Percentiles rank a stretch among this genome's conserved stretches.
Conservation (phyloP, 2,329 filamentous ascomycete genomes). For the Fusarium haematococcum region DNA sequence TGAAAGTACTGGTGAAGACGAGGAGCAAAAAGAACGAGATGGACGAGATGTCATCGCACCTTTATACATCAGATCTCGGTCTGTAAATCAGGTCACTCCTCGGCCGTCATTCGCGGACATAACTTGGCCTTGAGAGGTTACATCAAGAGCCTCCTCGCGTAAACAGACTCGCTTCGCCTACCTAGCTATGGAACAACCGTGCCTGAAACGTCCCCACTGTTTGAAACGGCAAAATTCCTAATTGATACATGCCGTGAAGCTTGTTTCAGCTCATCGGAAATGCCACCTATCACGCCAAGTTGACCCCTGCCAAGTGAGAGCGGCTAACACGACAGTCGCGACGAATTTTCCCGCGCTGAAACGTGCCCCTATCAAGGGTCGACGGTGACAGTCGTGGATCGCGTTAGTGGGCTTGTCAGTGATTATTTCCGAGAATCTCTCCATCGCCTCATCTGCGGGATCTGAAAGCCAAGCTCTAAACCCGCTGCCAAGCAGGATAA, state of each 20-base stretch:
- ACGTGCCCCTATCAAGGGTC: slow-evolving; percentile 29
- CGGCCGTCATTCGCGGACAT: slow-evolving; percentile 14
- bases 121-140: neutral
- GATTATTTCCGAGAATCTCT: neutral
- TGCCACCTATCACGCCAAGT: slow-evolving; percentile 26
- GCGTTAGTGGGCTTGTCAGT: neutral
- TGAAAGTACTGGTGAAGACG: slow-evolving; percentile 33
- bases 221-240: slow-evolving; percentile 32
- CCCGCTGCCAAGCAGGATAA: neutral
- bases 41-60: neutral
- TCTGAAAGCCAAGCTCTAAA: neutral
- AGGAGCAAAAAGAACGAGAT: slow-evolving; percentile 1
- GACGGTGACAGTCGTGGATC: slow-evolving; percentile 18
- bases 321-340: slow-evolving; percentile 5
- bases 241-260: slow-evolving; percentile 26
- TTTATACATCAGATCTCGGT: slow-evolving; percentile 30
- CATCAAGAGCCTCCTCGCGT: neutral
- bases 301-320: neutral
- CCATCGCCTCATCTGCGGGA: neutral
- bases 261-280: slow-evolving; percentile 30
- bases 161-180: neutral
- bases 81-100: slow-evolving; percentile 11
- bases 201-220: slow-evolving; percentile 28
- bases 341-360: slow-evolving; percentile 18
- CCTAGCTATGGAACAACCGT: neutral